Conservation (phyloP, 495 filamentous ascomycete genomes). For the Alectoria sarmentosa region DNA sequence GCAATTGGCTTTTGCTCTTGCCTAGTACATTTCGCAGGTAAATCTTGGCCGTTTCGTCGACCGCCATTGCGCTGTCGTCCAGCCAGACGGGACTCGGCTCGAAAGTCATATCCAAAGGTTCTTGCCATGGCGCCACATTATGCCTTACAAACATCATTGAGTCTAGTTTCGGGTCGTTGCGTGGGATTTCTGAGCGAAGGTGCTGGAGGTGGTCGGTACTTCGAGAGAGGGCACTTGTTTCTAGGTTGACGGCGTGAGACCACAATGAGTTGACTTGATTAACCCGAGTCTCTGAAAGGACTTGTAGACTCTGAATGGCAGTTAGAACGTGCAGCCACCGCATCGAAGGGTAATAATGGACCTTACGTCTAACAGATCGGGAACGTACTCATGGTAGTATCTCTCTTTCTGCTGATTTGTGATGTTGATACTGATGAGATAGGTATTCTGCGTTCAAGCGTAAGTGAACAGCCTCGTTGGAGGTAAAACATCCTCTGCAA, state of each 20-base stretch:
- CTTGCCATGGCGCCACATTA: conserved; percentile 72
- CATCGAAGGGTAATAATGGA: conserved; percentile 10
- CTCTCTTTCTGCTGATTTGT: conserved; percentile 95
- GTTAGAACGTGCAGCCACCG: conserved; percentile 14
- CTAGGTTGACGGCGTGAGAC: conserved; percentile 71
- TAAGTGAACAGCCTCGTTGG: conserved; percentile 3
- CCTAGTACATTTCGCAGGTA: conserved; percentile 86
- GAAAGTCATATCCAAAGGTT: conserved; percentile 76
- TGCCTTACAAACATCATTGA: conserved; percentile 96
- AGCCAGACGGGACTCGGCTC: conserved; percentile 98
- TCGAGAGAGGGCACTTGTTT: conserved; percentile 61
- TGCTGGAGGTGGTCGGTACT: conserved; percentile 63
- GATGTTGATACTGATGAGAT: conserved; percentile 89
- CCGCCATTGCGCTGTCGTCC: conserved; percentile 76
- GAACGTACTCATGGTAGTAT: conserved; percentile 95
- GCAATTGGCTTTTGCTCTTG: conserved; percentile 78
- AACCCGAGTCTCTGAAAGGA: conserved; percentile 83
- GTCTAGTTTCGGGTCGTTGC: conserved; percentile 83
- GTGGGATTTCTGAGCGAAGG: conserved; percentile 71
- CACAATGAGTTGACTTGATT: conserved; percentile 78
- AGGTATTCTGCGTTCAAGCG: conserved; percentile 62
- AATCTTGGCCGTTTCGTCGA: conserved; percentile 77
- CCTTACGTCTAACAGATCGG: conserved; percentile 80
- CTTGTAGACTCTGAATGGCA: conserved; percentile 59
- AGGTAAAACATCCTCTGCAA: neutral